Evolutionary conservation across 768 basidiomycete species (phyloP).

Genomic region (Mycena floridula): DNA sequence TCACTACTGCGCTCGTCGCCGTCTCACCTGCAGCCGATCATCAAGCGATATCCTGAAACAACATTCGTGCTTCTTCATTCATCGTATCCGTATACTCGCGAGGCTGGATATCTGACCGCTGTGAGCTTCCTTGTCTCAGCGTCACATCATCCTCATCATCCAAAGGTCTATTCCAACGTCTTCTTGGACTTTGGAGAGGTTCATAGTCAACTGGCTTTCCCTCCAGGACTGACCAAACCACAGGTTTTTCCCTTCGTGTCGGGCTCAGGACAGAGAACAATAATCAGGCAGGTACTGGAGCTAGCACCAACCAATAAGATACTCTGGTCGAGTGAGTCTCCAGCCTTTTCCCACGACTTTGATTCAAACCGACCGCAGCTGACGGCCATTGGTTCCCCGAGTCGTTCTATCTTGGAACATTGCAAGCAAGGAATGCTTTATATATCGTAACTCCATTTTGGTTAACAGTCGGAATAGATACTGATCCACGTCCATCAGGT

Average conservation of each 20-base stretch:
- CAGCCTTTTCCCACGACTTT: background rate
- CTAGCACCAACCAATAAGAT: slow-evolving; percentile 73
- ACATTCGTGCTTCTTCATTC: slow-evolving; percentile 67
- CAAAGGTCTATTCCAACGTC: slow-evolving; percentile 70
- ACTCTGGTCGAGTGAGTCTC: slow-evolving; percentile 67
- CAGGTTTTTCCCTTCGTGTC: slow-evolving; percentile 66
- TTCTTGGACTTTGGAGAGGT: slow-evolving; percentile 77
- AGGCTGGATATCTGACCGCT: slow-evolving; percentile 71
- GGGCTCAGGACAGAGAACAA: slow-evolving; percentile 50
- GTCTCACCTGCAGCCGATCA: slow-evolving; percentile 60
- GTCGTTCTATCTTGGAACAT: slow-evolving; percentile 59
- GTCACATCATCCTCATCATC: too few relatives aligned
- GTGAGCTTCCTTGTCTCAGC: too few relatives aligned
- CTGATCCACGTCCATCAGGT: slow-evolving; percentile 33
- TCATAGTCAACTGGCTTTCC: background rate
- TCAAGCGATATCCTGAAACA: slow-evolving; percentile 55
- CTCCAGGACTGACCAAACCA: background rate
- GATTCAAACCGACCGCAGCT: slow-evolving; percentile 22
- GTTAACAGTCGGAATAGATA: background rate
- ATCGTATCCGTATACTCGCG: slow-evolving; percentile 72
- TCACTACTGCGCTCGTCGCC: slow-evolving; percentile 53
- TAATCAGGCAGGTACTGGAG: slow-evolving; percentile 62
- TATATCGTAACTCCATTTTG: slow-evolving; percentile 37
- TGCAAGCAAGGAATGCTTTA: slow-evolving; percentile 59
- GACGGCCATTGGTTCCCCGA: slow-evolving; percentile 79